Evolutionary conservation across 371 early-diverging fungal genomes (phyloP), one percentile per base, ranked within the genome.

Genomic region (Fennellomyces sp.): DNA sequence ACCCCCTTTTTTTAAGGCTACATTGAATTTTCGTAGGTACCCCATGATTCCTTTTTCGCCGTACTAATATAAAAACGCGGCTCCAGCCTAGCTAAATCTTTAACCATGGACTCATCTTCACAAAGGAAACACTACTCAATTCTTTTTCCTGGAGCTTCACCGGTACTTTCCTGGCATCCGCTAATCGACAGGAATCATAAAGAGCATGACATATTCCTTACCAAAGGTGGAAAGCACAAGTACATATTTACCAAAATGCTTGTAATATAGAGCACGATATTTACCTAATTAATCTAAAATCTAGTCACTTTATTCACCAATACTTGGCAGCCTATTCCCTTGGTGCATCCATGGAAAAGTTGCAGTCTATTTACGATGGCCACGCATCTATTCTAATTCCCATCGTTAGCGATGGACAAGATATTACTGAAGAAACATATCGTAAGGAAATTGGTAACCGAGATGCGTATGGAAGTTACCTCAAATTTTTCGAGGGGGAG

Each of bases 401-500:
- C 6, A 61, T 73, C 25, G 65, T 65, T 35, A 74, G 64, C 23
- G 15, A 59, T 8, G 29, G 60, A 8, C 60, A 49, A 0, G 33
- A 17, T 0, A 58, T 86, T 15, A 76, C 79, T 0, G 31, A 67
- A 6, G 63, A 68, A 1, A 81, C 81, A 49, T 79, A 63, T 59
- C 61, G 58, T 31, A 57, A 75, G 2, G 58, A 78, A 28, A 52
- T 81, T 12, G 66, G 73, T 6, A 62, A 79, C 12, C 66, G 63
- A 0, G 70, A 73, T 6, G 65, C 70, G 26, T 85, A 86, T 15
- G 63, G 72, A 6, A 70, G 69, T 52, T 85, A 68, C 54, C 33
- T 85, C 0, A 39, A 56, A 6, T 77, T 86, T 39, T 86, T 81
- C 69, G 60, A 66, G 17, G 27, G 42, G 5, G 81, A 84, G 68